Evolutionary conservation across 73 alveolate species (phyloP), one percentile per base, ranked within the genome.

Genomic region (Uronychia binucleata): DNA sequence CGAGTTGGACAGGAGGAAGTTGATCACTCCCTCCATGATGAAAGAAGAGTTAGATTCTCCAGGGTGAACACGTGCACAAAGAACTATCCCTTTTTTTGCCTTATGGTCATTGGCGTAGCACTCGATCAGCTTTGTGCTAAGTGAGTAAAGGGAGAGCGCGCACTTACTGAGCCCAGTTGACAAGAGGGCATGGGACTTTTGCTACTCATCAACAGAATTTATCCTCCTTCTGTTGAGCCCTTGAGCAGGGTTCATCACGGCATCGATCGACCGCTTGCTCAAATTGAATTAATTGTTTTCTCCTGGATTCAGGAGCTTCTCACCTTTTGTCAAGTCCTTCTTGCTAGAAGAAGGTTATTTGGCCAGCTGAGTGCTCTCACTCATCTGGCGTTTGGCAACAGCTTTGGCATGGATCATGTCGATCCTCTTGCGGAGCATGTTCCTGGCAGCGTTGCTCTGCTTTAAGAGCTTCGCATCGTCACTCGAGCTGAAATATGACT

Each of bases 31-130:
- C 85, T 95, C 95, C 91, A 95, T 93, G 8, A 95, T 90, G 85
- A 75, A 93, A 31, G 97, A 93, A 11, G 96, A 90, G 85, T 95
- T 95, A 11, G 97, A 82, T 79, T 95, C 98, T 0, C 98, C 98
- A 27, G 98, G 98, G 58, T 95, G 98, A 1, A 78, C 85, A 11
- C 85, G 11, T 1, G 67, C 33, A 27, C 34, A 32, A 11, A 78
- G 85, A 1, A 78, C 76, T 1, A 78, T 57, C 26, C 33, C 32
- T 78, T 78, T 78, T 76, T 35, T 78, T 26, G 57, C 28, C 19
- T 25, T 28, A 30, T 75, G 81, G 27, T 75, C 81, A 30, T 26
- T 75, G 8, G 32, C 28, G 58, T 75, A 75, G 5, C 32, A 5
- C 1, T 30, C 29, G 58, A 75, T 28, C 5, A 75, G 5, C 5